Evolutionary conservation across 805 yeast genomes (phyloP).

Genomic region (Yamadazyma kitorensis): DNA sequence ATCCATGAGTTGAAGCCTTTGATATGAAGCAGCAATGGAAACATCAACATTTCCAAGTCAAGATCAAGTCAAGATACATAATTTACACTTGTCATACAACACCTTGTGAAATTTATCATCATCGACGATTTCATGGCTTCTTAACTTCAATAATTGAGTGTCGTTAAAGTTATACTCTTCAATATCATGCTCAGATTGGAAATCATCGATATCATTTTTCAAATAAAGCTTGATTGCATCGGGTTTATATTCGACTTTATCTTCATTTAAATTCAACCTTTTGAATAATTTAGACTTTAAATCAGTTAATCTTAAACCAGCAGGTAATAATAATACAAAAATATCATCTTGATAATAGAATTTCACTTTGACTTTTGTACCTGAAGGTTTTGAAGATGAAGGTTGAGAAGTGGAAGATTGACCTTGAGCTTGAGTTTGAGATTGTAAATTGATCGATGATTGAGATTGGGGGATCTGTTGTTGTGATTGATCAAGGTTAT

Average conservation of each 20-base stretch:
- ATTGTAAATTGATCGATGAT: too few species aligned
- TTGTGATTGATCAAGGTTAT: neutral
- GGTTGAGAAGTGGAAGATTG: constrained; percentile 5
- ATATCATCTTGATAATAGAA: constrained; percentile 80
- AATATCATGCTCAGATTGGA: constrained; percentile 28
- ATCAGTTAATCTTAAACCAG: constrained; percentile 46
- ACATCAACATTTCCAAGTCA: neutral
- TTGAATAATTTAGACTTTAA: constrained; percentile 50
- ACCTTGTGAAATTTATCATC: constrained; percentile 38
- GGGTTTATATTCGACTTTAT: constrained; percentile 11
- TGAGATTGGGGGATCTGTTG: constrained; percentile 19
- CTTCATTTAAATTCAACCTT: constrained; percentile 36
- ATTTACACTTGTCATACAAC: constrained; percentile 42
- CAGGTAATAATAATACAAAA: constrained; percentile 62
- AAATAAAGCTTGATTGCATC: constrained; percentile 33
- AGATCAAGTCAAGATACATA: constrained; percentile 27
- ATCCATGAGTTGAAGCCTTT: too few species aligned
- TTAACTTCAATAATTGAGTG: constrained; percentile 24
- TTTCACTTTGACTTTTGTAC: constrained; percentile 56
- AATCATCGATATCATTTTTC: constrained; percentile 43
- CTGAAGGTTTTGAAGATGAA: constrained; percentile 1
- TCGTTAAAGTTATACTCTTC: constrained; percentile 25
- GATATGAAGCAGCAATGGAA: too few species aligned
- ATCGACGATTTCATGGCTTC: constrained; percentile 35
- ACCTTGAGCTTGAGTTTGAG: neutral